Evolutionary conservation across 352 stramenopile genomes (phyloP).

Genomic region (Thraustotheca clavata): DNA sequence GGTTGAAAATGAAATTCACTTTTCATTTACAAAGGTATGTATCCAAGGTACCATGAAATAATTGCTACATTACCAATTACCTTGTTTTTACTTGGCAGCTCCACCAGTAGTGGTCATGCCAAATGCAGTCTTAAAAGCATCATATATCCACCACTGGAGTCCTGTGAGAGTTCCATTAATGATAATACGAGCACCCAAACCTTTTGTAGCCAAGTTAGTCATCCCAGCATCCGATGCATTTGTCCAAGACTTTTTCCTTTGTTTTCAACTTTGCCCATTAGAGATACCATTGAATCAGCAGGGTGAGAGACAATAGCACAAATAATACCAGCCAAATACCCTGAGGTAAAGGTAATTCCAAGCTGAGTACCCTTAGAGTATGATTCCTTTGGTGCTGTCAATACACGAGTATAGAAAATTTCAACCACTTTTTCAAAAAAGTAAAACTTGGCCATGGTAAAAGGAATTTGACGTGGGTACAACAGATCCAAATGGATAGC

Average conservation of each 20-base stretch:
- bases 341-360: conserved; percentile 72
- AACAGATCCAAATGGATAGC: conserved; percentile 38
- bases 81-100: conserved; percentile 31
- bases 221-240: conserved; percentile 65
- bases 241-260: too few relatives aligned
- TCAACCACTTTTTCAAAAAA: conserved; percentile 70
- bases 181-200: conserved; percentile 89
- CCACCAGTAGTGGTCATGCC: conserved; percentile 88
- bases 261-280: conserved; percentile 34
- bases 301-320: conserved; percentile 89
- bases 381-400: conserved; percentile 32
- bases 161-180: conserved; percentile 95
- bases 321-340: conserved; percentile 88
- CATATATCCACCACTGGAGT: conserved; percentile 97
- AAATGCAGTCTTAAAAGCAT: conserved; percentile 90
- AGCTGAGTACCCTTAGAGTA: conserved; percentile 58
- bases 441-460: conserved; percentile 92
- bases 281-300: conserved; percentile 87
- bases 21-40: too few relatives aligned
- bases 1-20: too few relatives aligned
- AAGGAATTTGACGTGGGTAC: conserved; percentile 60
- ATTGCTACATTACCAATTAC: too few relatives aligned
- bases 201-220: conserved; percentile 77
- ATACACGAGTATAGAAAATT: conserved; percentile 47
- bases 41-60: too few relatives aligned